phyloP scores from a whole-genome alignment of 192 early-diverging fungal species.

The Backusella sp. region DNA sequence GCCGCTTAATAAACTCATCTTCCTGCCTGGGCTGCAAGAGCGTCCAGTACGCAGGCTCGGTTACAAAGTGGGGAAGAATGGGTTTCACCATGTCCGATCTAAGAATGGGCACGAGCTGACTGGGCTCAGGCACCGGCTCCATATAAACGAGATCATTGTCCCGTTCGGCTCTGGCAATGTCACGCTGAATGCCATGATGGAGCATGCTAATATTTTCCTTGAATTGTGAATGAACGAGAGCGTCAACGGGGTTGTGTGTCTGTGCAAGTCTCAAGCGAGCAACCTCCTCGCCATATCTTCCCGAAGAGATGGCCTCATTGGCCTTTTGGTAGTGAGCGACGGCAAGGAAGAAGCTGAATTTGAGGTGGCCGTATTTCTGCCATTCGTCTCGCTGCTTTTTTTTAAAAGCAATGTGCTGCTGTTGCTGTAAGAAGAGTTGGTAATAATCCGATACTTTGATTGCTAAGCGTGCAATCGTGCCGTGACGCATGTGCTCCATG shows the following conservation, averaged over 20 bases:
- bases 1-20: conserved; percentile 44
- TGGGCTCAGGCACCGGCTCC: conserved; percentile 66
- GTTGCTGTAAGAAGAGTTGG: conserved; percentile 48
- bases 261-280: conserved; percentile 63
- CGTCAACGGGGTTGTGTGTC: conserved; percentile 21
- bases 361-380: conserved; percentile 67
- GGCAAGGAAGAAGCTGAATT: conserved; percentile 69
- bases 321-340: conserved; percentile 80
- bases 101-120: conserved; percentile 57
- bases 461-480: conserved; percentile 74
- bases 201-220: conserved; percentile 16
- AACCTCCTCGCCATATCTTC: conserved; percentile 85
- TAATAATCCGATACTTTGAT: conserved; percentile 72
- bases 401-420: conserved; percentile 18
- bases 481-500: conserved; percentile 77
- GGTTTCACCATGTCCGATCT: conserved; percentile 76
- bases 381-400: conserved; percentile 52
- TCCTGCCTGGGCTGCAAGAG: neutral
- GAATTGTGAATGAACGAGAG: conserved; percentile 17
- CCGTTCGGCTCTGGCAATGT: conserved; percentile 63
- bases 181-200: conserved; percentile 19
- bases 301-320: conserved; percentile 61
- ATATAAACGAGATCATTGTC: conserved; percentile 93
- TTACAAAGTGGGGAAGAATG: conserved; percentile 41
- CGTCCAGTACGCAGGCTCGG: conserved; percentile 29